Evolutionary conservation across 441 rosid species (phyloP).

Genomic region (Geranium incanum): DNA sequence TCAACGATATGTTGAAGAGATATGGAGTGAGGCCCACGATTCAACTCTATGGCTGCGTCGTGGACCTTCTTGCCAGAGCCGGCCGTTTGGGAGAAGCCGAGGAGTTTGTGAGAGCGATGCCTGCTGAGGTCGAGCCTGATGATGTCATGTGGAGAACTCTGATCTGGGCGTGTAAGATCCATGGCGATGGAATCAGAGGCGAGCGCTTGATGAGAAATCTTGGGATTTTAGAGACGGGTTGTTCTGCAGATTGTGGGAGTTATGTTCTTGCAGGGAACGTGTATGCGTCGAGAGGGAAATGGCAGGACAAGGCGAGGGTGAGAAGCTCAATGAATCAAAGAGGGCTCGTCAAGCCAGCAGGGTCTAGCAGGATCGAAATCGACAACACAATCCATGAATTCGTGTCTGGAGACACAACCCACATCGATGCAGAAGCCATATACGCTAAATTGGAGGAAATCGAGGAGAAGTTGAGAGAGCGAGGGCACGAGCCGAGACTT

Average conservation of each 20-base stretch:
- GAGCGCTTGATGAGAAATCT: constrained; percentile 17
- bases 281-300: constrained; percentile 10
- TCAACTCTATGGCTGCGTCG: constrained; percentile 38
- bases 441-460: constrained; percentile 19
- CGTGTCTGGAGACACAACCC: constrained; percentile 3
- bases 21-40: constrained; percentile 20
- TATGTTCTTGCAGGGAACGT: constrained; percentile 12
- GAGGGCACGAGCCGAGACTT: constrained; percentile 13
- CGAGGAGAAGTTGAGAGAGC: constrained; percentile 12
- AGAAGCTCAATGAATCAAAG: constrained; percentile 13
- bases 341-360: constrained; percentile 19
- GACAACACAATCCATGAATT: constrained; percentile 17
- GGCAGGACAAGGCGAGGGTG: constrained; percentile 14
- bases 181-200: constrained; percentile 31
- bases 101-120: constrained; percentile 29
- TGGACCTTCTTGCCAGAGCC: constrained; percentile 37
- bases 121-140: constrained; percentile 28
- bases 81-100: constrained; percentile 31
- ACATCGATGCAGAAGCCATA: constrained; percentile 17
- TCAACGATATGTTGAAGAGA: constrained; percentile 25
- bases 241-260: constrained; percentile 18
- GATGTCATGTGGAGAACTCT: constrained; percentile 41
- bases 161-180: constrained; percentile 32
- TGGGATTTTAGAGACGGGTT: constrained; percentile 16
- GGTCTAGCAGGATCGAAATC: constrained; percentile 21